Base-by-base conservation (phyloP, 345 rosid species). In the Acer saccharum region DNA sequence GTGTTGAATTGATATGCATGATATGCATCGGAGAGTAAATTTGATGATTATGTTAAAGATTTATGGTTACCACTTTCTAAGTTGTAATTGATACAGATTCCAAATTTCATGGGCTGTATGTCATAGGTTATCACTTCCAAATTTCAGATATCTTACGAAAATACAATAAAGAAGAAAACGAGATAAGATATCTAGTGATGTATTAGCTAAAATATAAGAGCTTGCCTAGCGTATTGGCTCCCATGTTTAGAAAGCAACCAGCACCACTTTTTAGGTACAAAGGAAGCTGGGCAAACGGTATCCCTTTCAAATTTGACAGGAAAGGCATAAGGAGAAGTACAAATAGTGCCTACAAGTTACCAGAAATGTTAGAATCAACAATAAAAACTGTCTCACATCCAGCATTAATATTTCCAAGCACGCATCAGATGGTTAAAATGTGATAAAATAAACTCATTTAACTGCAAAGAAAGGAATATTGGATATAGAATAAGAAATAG, bases 291-390 rank as follows among this genome's bases (percentile, higher is more conserved):
- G 81, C 73, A 78, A 91, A 88, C 35, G 93, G 91, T 82, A 91
- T 91, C 71, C 98, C 97, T 86, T 87, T 91, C 88, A 94, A 79
- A 85, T 86, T 94, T 76, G 97, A 93, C 72, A 94, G 83, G 3
- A 94, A 77, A 80, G 97, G 97, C 72, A 94, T 73, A 74, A 93
- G 68, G 41, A 93, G 86, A 76, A 92, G 84, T 72, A 94, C 95
- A 74, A 93, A 93, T 60, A 94, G 97, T 66, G 97, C 98, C 97
- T 94, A 84, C 81, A 73, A 75, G 65, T 61, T n/a, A 70, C 73
- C 68, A 12, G 71, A 69, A 74, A 65, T 21, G 27, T 12, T 7
- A 10, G 17, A 57, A 48, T 68, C 29, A 62, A 76, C 64, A n/a
- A 78, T 35, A 54, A 46, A 76, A 73, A 23, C 64, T 54, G 2